Evolutionary conservation across 2,329 filamentous ascomycete genomes (phyloP).

Genomic region (Pseudogymnoascus sp.): DNA sequence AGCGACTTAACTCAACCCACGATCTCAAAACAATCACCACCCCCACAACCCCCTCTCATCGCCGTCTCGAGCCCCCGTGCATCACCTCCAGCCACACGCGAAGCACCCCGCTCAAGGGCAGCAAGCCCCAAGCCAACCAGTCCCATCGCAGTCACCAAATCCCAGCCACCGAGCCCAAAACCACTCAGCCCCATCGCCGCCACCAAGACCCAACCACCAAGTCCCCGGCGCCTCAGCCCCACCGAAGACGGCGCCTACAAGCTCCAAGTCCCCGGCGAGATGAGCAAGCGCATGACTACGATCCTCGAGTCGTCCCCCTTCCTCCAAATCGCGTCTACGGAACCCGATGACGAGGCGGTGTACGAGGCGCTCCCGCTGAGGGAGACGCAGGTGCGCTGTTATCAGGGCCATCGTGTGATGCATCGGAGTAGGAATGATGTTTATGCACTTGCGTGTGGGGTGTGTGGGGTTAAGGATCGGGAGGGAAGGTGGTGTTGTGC

Average conservation of each 20-base stretch:
- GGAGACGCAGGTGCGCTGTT: conserved; percentile 24
- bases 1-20: background rate
- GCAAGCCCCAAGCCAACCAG: background rate
- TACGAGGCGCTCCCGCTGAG: background rate
- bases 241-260: background rate
- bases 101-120: background rate
- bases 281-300: background rate
- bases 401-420: conserved; percentile 25
- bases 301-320: background rate
- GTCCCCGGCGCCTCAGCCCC: background rate
- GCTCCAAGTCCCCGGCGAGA: background rate
- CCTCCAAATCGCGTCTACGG: background rate
- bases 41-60: background rate
- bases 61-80: background rate
- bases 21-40: background rate
- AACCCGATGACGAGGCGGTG: background rate
- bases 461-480: conserved; percentile 24
- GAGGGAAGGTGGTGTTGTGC: conserved; percentile 25
- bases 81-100: background rate
- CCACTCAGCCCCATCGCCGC: background rate
- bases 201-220: background rate
- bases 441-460: conserved; percentile 27
- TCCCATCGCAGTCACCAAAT: background rate
- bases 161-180: background rate
- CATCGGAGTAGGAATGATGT: conserved; percentile 22